Evolutionary conservation across 1,284 basidiomycete species (phyloP).

Genomic region (Inonotus obliquus): DNA sequence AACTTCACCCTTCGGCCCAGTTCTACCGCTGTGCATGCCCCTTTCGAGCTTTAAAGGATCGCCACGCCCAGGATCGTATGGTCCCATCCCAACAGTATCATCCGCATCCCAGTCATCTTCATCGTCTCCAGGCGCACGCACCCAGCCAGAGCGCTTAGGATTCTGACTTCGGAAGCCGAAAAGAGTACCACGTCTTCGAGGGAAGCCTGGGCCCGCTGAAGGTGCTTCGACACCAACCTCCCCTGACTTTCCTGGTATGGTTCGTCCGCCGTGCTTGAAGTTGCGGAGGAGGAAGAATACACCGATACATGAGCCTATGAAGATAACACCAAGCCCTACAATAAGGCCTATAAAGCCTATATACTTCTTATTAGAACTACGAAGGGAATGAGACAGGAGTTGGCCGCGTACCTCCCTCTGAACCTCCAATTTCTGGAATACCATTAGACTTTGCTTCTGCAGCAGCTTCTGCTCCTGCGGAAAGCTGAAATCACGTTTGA

Average conservation of each 20-base stretch:
- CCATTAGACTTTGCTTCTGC: slow-evolving; percentile 10
- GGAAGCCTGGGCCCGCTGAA: background rate
- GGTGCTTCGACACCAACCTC: slow-evolving; percentile 11
- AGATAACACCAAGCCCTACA: slow-evolving; percentile 18
- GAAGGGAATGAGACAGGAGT: background rate
- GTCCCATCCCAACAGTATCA: slow-evolving; percentile 5
- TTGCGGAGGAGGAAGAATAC: slow-evolving; percentile 18
- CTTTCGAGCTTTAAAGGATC: slow-evolving; percentile 5
- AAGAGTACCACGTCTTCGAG: slow-evolving; percentile 16
- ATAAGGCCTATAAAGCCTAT: slow-evolving; percentile 20
- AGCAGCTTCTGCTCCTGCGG: slow-evolving; percentile 10
- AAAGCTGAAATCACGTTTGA: background rate
- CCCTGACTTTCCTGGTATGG: slow-evolving; percentile 14
- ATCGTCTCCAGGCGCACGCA: slow-evolving; percentile 15
- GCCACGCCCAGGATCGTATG: slow-evolving; percentile 1
- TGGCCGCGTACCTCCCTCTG: slow-evolving; percentile 16
- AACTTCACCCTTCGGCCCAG: background rate
- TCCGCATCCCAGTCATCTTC: slow-evolving; percentile 18
- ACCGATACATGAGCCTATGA: slow-evolving; percentile 16
- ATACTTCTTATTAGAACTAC: background rate
- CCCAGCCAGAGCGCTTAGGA: slow-evolving; percentile 11
- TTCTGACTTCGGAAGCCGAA: slow-evolving; percentile 13
- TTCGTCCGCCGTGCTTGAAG: slow-evolving; percentile 17
- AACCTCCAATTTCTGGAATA: slow-evolving; percentile 17
- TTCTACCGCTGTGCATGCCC: background rate